Evolutionary conservation across 257 asterid species (phyloP).

Genomic region (Datura wrightii): DNA sequence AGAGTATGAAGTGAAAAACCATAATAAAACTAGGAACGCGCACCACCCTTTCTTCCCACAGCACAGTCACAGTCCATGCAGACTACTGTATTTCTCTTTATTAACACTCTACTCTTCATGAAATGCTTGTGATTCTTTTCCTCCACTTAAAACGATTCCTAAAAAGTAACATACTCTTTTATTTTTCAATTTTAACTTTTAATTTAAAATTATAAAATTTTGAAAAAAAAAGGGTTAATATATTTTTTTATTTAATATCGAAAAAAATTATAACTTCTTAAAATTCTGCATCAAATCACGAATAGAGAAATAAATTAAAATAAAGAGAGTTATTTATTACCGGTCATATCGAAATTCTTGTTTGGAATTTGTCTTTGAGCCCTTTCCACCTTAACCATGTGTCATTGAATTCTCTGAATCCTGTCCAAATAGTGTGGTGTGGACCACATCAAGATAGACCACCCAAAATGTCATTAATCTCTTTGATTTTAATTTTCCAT

Average conservation of each 20-base stretch:
- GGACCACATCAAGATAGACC: constrained; percentile 43
- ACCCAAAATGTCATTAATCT: not conserved
- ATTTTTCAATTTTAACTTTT: too few species aligned
- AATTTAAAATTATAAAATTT: too few species aligned
- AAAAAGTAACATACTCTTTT: not conserved
- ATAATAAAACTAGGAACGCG: constrained; percentile 1
- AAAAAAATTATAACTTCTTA: too few species aligned
- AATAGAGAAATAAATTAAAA: too few species aligned
- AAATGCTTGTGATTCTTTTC: constrained; percentile 31
- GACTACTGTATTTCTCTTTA: not conserved
- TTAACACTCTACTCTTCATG: constrained; percentile 8
- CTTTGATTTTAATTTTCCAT: not conserved
- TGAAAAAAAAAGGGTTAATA: too few species aligned
- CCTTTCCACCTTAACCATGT: not conserved
- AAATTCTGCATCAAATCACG: too few species aligned
- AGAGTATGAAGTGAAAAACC: not conserved
- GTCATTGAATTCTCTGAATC: constrained; percentile 39
- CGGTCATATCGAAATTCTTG: constrained; percentile 48
- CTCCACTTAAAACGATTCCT: not conserved
- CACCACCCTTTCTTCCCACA: not conserved
- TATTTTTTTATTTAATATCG: too few species aligned
- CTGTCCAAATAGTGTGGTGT: constrained; percentile 55
- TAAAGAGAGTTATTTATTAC: too few species aligned
- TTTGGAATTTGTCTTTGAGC: constrained; percentile 17
- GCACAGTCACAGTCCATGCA: constrained; percentile 24